Percentiles rank a stretch among this genome's conserved stretches.
phyloP scores from a whole-genome alignment of 768 basidiomycete genomes.

The Stropharia rugosoannulata region DNA sequence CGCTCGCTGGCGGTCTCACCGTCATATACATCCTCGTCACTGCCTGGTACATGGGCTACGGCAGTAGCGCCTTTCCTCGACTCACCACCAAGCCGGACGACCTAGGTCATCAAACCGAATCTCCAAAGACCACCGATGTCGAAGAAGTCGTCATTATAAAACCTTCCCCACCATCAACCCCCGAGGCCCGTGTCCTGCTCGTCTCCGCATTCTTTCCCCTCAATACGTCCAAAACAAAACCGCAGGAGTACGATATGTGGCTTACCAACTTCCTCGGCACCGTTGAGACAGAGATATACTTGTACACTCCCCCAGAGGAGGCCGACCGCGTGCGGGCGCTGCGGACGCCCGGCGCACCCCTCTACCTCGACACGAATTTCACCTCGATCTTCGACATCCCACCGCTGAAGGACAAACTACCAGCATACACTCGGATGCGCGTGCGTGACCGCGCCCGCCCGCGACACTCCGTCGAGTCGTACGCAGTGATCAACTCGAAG shows the following conservation, averaged over 20 bases:
- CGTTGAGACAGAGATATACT: constrained; percentile 51
- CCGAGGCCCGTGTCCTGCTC: constrained; percentile 49
- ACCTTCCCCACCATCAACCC: constrained; percentile 1
- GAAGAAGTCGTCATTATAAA: neutral
- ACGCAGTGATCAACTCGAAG: constrained; percentile 55
- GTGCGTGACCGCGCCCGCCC: constrained; percentile 41
- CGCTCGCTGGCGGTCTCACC: constrained; percentile 15
- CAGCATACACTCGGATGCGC: constrained; percentile 40
- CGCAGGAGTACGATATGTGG: constrained; percentile 44
- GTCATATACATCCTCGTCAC: constrained; percentile 13
- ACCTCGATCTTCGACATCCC: constrained; percentile 47
- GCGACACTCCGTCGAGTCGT: constrained; percentile 44
- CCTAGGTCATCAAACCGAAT: neutral
- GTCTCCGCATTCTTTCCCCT: constrained; percentile 57
- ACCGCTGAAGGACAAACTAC: constrained; percentile 34
- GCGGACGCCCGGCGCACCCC: constrained; percentile 27
- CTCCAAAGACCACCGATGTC: neutral
- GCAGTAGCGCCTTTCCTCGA: constrained; percentile 4
- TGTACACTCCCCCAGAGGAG: constrained; percentile 47
- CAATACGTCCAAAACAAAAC: constrained; percentile 45
- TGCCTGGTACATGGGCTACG: constrained; percentile 12
- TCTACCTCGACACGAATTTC: constrained; percentile 47
- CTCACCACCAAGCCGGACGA: neutral
- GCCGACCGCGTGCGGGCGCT: constrained; percentile 29
- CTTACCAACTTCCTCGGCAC: constrained; percentile 40